Percentiles rank a stretch among this genome's conserved stretches.
Conservation (phyloP, 345 rosid genomes). For the Mangifera indica region DNA sequence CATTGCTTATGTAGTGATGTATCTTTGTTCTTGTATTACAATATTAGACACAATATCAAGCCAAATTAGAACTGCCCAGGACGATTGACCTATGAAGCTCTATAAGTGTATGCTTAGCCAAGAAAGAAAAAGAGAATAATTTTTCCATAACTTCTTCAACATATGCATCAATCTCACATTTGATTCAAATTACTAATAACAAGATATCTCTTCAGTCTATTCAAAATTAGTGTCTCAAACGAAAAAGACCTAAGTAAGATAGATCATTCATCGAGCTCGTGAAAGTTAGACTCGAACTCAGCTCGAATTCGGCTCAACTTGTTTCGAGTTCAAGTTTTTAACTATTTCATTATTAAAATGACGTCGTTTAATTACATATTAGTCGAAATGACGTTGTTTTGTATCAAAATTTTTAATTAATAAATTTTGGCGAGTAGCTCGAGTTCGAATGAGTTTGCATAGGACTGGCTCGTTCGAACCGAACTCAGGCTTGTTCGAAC, state of each 20-base stretch:
- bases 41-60: background rate
- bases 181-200: background rate
- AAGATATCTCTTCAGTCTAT: background rate
- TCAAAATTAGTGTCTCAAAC: background rate
- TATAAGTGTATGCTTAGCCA: background rate
- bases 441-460: too few species aligned
- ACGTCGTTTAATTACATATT: too few species aligned
- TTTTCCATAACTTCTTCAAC: background rate
- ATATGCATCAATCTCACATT: background rate
- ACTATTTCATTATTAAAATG: too few species aligned
- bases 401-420: too few species aligned
- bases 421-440: too few species aligned
- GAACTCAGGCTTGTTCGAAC: too few species aligned
- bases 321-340: too few species aligned
- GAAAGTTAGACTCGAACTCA: too few species aligned
- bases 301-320: too few species aligned
- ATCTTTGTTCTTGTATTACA: background rate
- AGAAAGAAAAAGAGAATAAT: conserved; percentile 6
- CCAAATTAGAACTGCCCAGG: background rate
- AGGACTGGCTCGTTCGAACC: too few species aligned
- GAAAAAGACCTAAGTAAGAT: background rate
- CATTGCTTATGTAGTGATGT: conserved; percentile 2
- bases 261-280: too few species aligned
- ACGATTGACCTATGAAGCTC: background rate
- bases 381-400: too few species aligned